Base-by-base conservation (phyloP, 1,284 basidiomycete species). In the Puccinia hordei region DNA sequence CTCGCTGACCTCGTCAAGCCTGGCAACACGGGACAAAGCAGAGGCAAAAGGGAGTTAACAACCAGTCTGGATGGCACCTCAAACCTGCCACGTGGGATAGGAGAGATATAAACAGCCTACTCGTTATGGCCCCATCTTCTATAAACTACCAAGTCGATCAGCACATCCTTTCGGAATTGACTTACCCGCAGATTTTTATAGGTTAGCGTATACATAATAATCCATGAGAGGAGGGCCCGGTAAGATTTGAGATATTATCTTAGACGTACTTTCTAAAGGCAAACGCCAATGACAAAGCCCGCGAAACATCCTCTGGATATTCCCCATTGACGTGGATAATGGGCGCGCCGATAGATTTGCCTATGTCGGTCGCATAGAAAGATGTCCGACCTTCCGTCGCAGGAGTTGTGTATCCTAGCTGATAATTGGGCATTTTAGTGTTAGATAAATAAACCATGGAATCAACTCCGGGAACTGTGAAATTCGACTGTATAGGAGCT, bases 261-360 rank as follows among this genome's bases (percentile, higher is more conserved):
- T 2, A 44, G 27, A 15, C 57, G 15, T 22, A 76, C 75, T 92
- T 90, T 76, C 93, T 88, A 84, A 94, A 95, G 82, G 90, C 89
- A 87, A 93, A 35, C 0, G 92, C 93, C 13, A 91, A 88, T 81
- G 92, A 90, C 83, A 94, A 88, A 1, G 92, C 92, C 3, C 91
- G 88, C 8, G 90, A 89, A 12, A 94, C 93, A 82, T 93, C 92
- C 91, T 82, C 49, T 0, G 92, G 92, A 85, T 92, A 87, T 84
- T 96, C 93, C 8, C 94, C 94, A 83, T 95, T 95, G 82, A 95
- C 93, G 82, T 95, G 93, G n/a, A 95, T 85, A 19, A 95, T 90
- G 0, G 93, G 94, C 0, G 92, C 91, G 81, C 92, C 92, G 83
- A 95, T 91, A 89, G 93, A 93, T 86, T 95, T 95, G 5, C 92